Percentiles rank a stretch among this genome's conserved stretches.
Conservation (phyloP, 169 alveolate species). For the Pseudocohnilembus persalinus region DNA sequence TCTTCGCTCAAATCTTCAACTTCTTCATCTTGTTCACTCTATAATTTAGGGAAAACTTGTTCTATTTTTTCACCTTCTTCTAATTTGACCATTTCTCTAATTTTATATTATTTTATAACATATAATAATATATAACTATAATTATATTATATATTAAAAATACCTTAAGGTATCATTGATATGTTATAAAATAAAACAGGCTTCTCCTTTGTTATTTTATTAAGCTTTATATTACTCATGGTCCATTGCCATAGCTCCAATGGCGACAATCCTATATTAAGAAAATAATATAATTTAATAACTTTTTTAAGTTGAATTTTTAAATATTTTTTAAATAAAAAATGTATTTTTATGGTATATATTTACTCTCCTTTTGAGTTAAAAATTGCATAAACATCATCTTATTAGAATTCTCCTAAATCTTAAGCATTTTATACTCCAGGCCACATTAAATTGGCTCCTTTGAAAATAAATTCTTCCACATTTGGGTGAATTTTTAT, state of each 20-base stretch:
- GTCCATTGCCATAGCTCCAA: background rate
- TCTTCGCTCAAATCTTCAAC: background rate
- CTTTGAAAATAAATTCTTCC: background rate
- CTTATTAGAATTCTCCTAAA: background rate
- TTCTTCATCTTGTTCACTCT: background rate
- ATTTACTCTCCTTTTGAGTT: background rate
- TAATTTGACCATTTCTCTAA: too few relatives aligned
- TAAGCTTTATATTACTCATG: too few relatives aligned
- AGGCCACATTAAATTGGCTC: background rate
- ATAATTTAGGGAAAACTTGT: background rate
- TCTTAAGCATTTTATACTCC: background rate
- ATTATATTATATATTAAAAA: too few relatives aligned
- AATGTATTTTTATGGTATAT: too few relatives aligned
- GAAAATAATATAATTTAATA: too few relatives aligned
- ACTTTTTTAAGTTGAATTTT: too few relatives aligned
- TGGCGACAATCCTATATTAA: background rate
- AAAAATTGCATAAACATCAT: background rate
- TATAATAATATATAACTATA: too few relatives aligned
- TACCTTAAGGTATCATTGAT: too few relatives aligned
- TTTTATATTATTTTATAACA: too few relatives aligned
- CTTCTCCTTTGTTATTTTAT: too few relatives aligned
- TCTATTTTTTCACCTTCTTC: background rate
- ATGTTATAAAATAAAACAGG: too few relatives aligned
- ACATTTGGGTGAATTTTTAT: background rate
- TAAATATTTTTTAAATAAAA: too few relatives aligned